Base-by-base conservation (phyloP, 1,139 yeast species). In the Hyphopichia khmerensis region DNA sequence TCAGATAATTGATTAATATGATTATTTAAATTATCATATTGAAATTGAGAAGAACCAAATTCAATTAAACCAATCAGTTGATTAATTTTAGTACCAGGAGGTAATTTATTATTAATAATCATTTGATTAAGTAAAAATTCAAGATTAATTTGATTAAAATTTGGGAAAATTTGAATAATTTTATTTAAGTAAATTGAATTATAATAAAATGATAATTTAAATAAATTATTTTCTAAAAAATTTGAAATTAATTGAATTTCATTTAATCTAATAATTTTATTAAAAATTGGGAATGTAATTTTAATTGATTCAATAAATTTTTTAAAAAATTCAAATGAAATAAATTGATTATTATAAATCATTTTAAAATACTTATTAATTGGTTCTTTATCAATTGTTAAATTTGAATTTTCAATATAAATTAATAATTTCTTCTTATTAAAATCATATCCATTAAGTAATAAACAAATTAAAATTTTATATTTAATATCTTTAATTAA, bases 371-470 rank as follows among this genome's bases (percentile, higher is more conserved):
- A 44, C 18, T 15, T 23, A 16, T 36, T 21, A 15, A 13, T 24
- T 19, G 41, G 38, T 21, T 32, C 40, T 18, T 37, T 38, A 15
- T 29, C 29, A 9, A 44, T 31, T 38, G 48, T 19, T 15, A 33
- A 33, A 46, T 44, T n/a, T 35, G 38, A 17, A 4, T 51, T 50
- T 17, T 48, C 48, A 23, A 72, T 46, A 48, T 59, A 67, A 18
- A 50, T 51, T n/a, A 57, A 44, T 10, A 69, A 55, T 32, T 62
- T 63, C 18, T 50, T 44, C 42, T 65, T 65, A 36, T 74, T 54
- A 46, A 66, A 69, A 44, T 70, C 75, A 40, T 64, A 59, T 37
- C 62, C 60, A 17, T 68, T 57, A 4, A 69, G 45, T n/a, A 67
- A 44, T 35, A 62, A 51, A 32, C 60, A 58, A 24, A 67, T 65